Base-by-base conservation (phyloP, 305 asterid species). In the Fraxinus latifolia region DNA sequence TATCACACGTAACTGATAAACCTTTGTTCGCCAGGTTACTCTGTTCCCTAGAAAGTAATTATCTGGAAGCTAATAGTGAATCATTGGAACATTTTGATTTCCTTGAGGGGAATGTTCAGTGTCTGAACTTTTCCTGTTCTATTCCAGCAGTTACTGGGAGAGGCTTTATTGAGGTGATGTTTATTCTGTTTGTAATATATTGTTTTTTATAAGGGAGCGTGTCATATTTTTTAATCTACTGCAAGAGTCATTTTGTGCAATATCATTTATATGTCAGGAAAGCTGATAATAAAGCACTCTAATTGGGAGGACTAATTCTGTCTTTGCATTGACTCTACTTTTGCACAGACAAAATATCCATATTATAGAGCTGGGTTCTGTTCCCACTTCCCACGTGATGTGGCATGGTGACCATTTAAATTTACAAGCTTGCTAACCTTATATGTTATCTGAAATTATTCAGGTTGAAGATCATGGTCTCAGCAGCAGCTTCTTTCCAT, bases 401-500 rank as follows among this genome's bases (percentile, higher is more conserved):
- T 21, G 29, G 29, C 70, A 60, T 17, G 15, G 23, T 32, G 36
- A 65, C 53, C 14, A 34, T n/a, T 70, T 70, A 55, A 50, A 55
- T 31, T 71, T 34, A 47, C 78, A 39, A 36, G 78, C 19, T 65
- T 77, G 82, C 62, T 77, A 79, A 78, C 72, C 82, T 80, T 67
- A 42, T 29, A 19, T 77, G 73, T 44, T 65, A 82, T 80, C 67
- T 79, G 21, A 73, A 55, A 82, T 81, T 70, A 31, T 80, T 29
- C 87, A 93, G 96, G 91, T 93, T 80, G 97, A 93, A 84, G 94
- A 91, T 87, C 85, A 87, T 74, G 96, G 94, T 82, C 89, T 91
- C 36, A 85, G 92, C 80, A 89, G 92, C 90, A 87, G 89, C 87
- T 93, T 87, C 89, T 88, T 86, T 88, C 97, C 97, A 53, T 93